phyloP scores from a whole-genome alignment of 2,329 filamentous ascomycete genomes.

The Colletotrichum neosansevieriae region DNA sequence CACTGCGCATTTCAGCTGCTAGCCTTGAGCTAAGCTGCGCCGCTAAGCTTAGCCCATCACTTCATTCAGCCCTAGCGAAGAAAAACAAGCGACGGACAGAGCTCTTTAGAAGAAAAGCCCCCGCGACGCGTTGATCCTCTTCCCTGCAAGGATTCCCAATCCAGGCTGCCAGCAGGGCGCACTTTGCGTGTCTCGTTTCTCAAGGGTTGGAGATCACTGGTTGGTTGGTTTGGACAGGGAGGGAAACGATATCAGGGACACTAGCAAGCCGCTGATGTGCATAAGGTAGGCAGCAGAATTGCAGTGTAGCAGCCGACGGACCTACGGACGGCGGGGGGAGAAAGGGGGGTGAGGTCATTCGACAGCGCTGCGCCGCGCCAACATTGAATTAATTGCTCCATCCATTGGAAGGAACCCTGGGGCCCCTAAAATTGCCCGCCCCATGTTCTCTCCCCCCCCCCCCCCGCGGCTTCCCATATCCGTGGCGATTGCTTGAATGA shows the following conservation, averaged over 20 bases:
- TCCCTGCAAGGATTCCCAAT: too few species aligned
- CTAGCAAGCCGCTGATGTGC: conserved; percentile 1
- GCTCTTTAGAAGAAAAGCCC: too few species aligned
- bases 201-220: too few species aligned
- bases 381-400: not conserved
- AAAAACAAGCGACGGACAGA: too few species aligned
- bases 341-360: conserved; percentile 6
- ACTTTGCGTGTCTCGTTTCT: too few species aligned
- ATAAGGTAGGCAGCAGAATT: conserved; percentile 17
- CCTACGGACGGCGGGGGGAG: not conserved
- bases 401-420: not conserved
- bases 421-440: conserved; percentile 2
- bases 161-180: too few species aligned
- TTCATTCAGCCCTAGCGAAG: too few species aligned
- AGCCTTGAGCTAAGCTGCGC: too few species aligned
- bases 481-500: not conserved
- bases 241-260: not conserved
- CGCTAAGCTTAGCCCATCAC: too few species aligned
- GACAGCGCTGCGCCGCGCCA: not conserved
- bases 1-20: too few species aligned
- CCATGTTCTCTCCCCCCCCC: not conserved
- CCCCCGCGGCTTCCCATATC: not conserved
- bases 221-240: too few species aligned
- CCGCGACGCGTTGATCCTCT: too few species aligned
- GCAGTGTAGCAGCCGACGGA: not conserved